Evolutionary conservation across 225 moss, liverwort and hornwort species (phyloP).

Genomic region (Pseudisothecium myosuroides): DNA sequence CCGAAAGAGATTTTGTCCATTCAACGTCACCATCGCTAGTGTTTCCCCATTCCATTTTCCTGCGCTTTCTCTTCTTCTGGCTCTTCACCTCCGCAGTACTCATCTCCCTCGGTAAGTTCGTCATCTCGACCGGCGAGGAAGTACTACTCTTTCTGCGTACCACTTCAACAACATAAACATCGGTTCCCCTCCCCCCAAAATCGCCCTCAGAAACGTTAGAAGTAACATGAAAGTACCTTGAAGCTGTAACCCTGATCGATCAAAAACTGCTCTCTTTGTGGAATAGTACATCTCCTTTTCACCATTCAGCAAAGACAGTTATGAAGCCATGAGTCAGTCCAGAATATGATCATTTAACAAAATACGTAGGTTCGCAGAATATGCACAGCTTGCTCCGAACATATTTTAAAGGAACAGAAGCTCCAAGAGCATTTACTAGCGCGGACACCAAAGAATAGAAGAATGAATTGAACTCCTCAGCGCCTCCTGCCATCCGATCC

Average conservation of each 20-base stretch:
- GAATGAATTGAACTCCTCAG: conserved; percentile 84
- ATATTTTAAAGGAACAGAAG: background rate
- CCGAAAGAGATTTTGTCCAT: conserved; percentile 26
- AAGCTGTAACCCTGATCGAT: conserved; percentile 92
- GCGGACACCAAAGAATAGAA: conserved; percentile 88
- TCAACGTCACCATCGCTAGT: background rate
- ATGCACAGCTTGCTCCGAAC: background rate
- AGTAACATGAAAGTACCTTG: conserved; percentile 21
- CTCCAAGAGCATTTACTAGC: conserved; percentile 28
- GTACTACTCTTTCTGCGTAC: background rate
- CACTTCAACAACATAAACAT: background rate
- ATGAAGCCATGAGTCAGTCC: background rate
- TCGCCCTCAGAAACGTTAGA: background rate
- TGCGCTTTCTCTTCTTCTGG: conserved; percentile 12
- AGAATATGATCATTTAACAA: background rate
- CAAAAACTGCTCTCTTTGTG: conserved; percentile 69
- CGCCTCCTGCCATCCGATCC: conserved; percentile 79
- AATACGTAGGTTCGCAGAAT: background rate
- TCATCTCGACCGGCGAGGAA: background rate
- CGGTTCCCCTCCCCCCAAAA: background rate
- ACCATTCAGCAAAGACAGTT: background rate
- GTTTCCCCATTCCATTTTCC: conserved; percentile 3
- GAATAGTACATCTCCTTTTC: conserved; percentile 85
- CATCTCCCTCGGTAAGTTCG: background rate
- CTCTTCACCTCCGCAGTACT: background rate